phyloP scores from a whole-genome alignment of 371 early-diverging fungal species.

The Phascolomyces articulosus region DNA sequence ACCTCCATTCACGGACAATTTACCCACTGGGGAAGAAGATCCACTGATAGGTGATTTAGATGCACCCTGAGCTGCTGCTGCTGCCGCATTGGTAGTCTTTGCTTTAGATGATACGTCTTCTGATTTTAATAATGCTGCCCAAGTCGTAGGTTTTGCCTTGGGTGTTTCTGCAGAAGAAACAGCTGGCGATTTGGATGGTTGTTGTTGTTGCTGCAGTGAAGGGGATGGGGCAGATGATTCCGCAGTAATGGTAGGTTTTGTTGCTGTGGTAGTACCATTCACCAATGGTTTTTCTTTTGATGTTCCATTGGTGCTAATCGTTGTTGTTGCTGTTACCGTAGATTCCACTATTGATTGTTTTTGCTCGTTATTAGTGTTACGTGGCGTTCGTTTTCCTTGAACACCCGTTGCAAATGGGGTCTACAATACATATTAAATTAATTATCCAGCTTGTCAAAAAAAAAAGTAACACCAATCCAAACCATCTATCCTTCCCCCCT shows the following conservation, averaged over 20 bases:
- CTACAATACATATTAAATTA: constrained; percentile 15
- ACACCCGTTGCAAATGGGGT: constrained; percentile 49
- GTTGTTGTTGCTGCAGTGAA: neutral
- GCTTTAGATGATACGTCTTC: constrained; percentile 25
- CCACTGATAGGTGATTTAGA: neutral
- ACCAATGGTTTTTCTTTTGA: constrained; percentile 14
- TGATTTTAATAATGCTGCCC: constrained; percentile 55
- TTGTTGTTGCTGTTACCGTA: neutral
- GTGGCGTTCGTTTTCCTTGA: constrained; percentile 17
- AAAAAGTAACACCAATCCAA: too few species aligned
- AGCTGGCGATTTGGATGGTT: neutral
- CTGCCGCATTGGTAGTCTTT: constrained; percentile 22
- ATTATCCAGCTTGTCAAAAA: neutral
- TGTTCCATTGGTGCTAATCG: constrained; percentile 21
- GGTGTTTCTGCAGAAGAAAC: constrained; percentile 30
- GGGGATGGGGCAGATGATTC: neutral
- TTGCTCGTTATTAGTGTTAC: too few species aligned
- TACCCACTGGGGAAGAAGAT: neutral
- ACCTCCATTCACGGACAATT: neutral
- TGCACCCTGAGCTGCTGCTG: neutral
- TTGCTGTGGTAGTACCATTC: constrained; percentile 14
- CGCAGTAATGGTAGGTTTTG: constrained; percentile 14
- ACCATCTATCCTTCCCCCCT: neutral
- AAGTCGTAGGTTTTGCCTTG: constrained; percentile 54
- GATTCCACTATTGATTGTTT: neutral